phyloP scores from a whole-genome alignment of 371 early-diverging fungal genomes.

The Apophysomyces variabilis region DNA sequence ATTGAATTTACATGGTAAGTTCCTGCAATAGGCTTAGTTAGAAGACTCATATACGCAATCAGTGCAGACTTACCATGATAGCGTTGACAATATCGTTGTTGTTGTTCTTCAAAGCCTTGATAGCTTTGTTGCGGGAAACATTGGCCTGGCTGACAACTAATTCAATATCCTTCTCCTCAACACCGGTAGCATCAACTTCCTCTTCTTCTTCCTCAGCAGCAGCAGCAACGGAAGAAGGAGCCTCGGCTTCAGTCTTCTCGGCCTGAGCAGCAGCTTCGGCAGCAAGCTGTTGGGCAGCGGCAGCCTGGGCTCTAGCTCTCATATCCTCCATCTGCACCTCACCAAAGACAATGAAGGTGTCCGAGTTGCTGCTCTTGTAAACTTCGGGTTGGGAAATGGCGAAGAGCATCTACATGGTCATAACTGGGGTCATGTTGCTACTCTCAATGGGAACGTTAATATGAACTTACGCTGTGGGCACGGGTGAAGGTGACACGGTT shows the following conservation, averaged over 20 bases:
- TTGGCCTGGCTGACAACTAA: slow-evolving; percentile 92
- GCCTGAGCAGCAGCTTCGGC: slow-evolving; percentile 59
- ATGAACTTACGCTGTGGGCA: slow-evolving; percentile 69
- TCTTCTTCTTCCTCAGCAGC: slow-evolving; percentile 62
- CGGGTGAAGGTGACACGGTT: slow-evolving; percentile 92
- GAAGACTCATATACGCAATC: not conserved
- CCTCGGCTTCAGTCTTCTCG: slow-evolving; percentile 48
- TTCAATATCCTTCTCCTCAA: slow-evolving; percentile 92
- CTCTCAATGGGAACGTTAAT: slow-evolving; percentile 2
- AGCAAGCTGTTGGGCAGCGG: slow-evolving; percentile 67
- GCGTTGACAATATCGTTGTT: slow-evolving; percentile 95
- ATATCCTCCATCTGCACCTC: slow-evolving; percentile 92
- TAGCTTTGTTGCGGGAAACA: slow-evolving; percentile 87
- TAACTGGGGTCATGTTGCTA: not conserved
- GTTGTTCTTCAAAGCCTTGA: slow-evolving; percentile 89
- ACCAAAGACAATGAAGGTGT: slow-evolving; percentile 97
- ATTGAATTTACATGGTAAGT: slow-evolving; percentile 35
- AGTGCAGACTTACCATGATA: slow-evolving; percentile 76
- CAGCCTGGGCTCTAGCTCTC: slow-evolving; percentile 73
- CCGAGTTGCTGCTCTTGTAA: slow-evolving; percentile 86
- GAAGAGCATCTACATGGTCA: slow-evolving; percentile 69
- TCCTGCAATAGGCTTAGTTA: slow-evolving; percentile 14
- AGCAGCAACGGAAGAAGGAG: slow-evolving; percentile 37
- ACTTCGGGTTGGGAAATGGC: slow-evolving; percentile 92
- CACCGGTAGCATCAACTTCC: slow-evolving; percentile 73